A percentile compares a stretch with the other conserved stretches of the same genome.
Conservation (phyloP, 2,329 filamentous ascomycete genomes). For the Cercospora brassicicola region DNA sequence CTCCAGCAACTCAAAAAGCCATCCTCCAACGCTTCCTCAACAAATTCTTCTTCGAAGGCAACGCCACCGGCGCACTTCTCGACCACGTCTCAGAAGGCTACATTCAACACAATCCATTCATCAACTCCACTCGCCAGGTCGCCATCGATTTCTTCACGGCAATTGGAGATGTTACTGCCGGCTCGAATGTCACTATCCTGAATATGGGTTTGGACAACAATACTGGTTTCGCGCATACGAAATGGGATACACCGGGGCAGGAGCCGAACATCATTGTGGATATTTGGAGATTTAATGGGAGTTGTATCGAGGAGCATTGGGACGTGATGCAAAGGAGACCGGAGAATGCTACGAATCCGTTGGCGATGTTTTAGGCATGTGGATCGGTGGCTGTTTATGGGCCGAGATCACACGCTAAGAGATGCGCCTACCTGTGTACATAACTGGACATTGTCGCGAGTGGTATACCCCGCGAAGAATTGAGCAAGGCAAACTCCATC, state of each 20-base stretch:
- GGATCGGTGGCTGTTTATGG: not conserved
- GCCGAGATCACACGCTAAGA: not conserved
- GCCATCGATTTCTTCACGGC: not conserved
- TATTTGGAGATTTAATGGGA: not conserved
- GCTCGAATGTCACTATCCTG: not conserved
- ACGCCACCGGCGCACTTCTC: not conserved
- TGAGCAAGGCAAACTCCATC: not conserved
- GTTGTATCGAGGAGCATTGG: constrained; percentile 9
- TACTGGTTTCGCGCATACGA: not conserved
- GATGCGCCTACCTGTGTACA: not conserved
- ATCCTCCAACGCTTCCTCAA: not conserved
- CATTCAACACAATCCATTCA: constrained; percentile 5
- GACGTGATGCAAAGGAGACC: constrained; percentile 3
- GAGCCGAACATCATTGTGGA: not conserved
- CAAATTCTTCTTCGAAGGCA: constrained; percentile 1
- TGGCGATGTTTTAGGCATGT: constrained; percentile 7
- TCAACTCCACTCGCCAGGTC: not conserved
- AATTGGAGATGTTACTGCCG: not conserved
- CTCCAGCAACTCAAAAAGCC: not conserved
- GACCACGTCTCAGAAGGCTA: not conserved
- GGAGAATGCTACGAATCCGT: constrained; percentile 22
- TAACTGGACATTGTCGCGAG: not conserved
- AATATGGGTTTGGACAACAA: not conserved
- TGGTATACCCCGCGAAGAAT: not conserved
- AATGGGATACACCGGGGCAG: not conserved